A percentile compares a stretch with the other conserved stretches of the same genome.
Conservation (phyloP, 441 rosid species). For the Cnidoscolus chayamansa region DNA sequence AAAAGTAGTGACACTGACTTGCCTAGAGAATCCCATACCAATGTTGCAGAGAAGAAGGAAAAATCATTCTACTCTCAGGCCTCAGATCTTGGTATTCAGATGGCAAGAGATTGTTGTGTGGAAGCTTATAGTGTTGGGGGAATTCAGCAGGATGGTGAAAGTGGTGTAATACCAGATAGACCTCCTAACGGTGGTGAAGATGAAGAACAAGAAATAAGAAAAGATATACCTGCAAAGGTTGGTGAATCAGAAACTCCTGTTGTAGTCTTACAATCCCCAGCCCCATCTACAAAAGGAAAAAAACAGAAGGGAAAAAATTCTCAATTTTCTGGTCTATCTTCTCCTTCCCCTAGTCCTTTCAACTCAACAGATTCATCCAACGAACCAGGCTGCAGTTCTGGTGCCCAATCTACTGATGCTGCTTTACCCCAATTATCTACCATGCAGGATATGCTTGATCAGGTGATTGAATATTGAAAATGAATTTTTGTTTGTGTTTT, state of each 20-base stretch:
- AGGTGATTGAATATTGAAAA: constrained; percentile 45
- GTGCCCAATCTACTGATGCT: constrained; percentile 40
- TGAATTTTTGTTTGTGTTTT: background rate
- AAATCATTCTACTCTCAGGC: constrained; percentile 66
- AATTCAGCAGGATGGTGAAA: constrained; percentile 28
- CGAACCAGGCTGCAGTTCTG: constrained; percentile 46
- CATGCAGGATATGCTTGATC: constrained; percentile 70
- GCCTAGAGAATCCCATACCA: constrained; percentile 36
- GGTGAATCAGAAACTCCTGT: constrained; percentile 41
- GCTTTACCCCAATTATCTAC: constrained; percentile 48
- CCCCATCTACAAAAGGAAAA: constrained; percentile 50
- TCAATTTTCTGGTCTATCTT: constrained; percentile 46
- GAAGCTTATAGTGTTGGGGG: constrained; percentile 43
- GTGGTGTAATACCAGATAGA: constrained; percentile 28
- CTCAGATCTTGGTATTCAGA: constrained; percentile 58
- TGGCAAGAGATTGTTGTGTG: constrained; percentile 52
- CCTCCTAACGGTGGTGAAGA: constrained; percentile 36
- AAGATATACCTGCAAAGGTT: constrained; percentile 41
- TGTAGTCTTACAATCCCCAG: constrained; percentile 36
- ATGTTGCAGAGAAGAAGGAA: constrained; percentile 46
- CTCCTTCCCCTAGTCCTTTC: constrained; percentile 51
- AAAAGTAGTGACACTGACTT: constrained; percentile 46
- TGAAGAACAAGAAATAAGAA: constrained; percentile 39
- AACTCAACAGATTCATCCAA: constrained; percentile 54
- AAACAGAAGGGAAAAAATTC: constrained; percentile 58